These are phyloP conservation scores for Eimeria praecox DNA, from an alignment of 169 alveolate species.

Conservation along the genomic window DNA sequence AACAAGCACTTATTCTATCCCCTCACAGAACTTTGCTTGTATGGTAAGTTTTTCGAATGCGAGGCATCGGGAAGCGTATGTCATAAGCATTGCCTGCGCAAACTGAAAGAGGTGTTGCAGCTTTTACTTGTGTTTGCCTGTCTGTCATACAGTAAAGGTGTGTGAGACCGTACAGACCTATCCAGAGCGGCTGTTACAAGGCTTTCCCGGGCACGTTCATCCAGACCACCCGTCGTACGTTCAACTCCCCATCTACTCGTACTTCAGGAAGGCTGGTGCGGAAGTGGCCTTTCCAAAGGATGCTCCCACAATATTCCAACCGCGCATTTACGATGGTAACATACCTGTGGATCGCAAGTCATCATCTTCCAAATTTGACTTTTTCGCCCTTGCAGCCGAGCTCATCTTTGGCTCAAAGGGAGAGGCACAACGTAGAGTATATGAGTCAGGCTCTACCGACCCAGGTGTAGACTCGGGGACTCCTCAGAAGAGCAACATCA, in stretches of 20 bases:
- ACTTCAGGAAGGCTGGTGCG: slow-evolving; percentile 67
- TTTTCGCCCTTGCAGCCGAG: slow-evolving; percentile 41
- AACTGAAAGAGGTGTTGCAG: background rate
- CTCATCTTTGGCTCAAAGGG: background rate
- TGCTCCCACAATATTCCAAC: slow-evolving; percentile 69
- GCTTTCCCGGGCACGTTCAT: slow-evolving; percentile 44
- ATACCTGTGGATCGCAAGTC: slow-evolving; percentile 55
- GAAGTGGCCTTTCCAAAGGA: slow-evolving; percentile 55
- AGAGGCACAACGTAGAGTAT: background rate
- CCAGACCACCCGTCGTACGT: slow-evolving; percentile 59
- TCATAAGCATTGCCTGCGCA: background rate
- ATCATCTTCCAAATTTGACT: background rate
- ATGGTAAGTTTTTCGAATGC: slow-evolving; percentile 4
- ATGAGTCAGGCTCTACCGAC: background rate
- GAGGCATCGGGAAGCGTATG: background rate
- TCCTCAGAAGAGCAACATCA: background rate
- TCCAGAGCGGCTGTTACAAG: slow-evolving; percentile 66
- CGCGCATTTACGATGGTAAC: slow-evolving; percentile 67
- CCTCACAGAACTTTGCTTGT: slow-evolving; percentile 47
- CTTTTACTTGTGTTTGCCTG: background rate
- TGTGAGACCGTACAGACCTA: slow-evolving; percentile 44
- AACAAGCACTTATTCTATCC: slow-evolving; percentile 43
- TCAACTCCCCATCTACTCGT: slow-evolving; percentile 43
- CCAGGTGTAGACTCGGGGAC: background rate
- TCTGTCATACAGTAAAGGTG: slow-evolving; percentile 10